Evolutionary conservation across 371 early-diverging fungal genomes (phyloP).

Genomic region (Dinochytrium kinnereticum): DNA sequence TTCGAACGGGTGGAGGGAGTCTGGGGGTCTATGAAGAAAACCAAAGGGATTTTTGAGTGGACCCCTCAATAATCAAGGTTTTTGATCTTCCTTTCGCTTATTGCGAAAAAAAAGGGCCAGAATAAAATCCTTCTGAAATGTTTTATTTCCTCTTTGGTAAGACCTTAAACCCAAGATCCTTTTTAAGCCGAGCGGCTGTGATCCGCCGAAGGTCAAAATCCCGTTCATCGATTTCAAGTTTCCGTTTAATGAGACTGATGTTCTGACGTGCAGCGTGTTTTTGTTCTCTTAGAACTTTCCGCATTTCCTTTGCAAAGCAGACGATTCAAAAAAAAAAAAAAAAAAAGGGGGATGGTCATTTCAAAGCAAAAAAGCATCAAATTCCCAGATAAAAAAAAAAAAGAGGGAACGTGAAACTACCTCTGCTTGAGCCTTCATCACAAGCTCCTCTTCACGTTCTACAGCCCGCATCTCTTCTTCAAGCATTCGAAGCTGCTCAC

Average conservation of each 20-base stretch:
- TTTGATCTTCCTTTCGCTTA: background rate
- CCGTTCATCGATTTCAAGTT: slow-evolving; percentile 40
- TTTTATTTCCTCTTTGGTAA: background rate
- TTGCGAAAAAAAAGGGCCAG: too few relatives aligned
- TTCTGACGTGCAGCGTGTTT: slow-evolving; percentile 27
- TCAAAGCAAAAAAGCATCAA: background rate
- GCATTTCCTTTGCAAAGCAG: slow-evolving; percentile 33
- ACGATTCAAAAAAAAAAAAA: slow-evolving; percentile 3
- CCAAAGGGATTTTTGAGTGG: slow-evolving; percentile 23
- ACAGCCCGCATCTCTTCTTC: slow-evolving; percentile 34
- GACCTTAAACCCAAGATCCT: background rate
- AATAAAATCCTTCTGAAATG: background rate
- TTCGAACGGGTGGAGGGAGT: slow-evolving; percentile 22
- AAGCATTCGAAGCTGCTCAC: slow-evolving; percentile 40
- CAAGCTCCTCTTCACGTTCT: slow-evolving; percentile 36
- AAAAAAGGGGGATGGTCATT: too few relatives aligned
- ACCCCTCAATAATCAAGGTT: too few relatives aligned
- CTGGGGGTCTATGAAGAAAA: slow-evolving; percentile 24
- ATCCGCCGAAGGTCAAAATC: slow-evolving; percentile 27
- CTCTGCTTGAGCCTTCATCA: slow-evolving; percentile 45
- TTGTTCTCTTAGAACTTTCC: slow-evolving; percentile 38
- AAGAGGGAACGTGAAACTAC: slow-evolving; percentile 19
- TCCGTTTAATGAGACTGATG: slow-evolving; percentile 27
- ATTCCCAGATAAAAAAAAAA: background rate
- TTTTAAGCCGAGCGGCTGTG: background rate